Percentiles rank a stretch among this genome's conserved stretches.
Evolutionary conservation across 805 yeast species (phyloP).

Genomic region (Lachancea quebecensis): DNA sequence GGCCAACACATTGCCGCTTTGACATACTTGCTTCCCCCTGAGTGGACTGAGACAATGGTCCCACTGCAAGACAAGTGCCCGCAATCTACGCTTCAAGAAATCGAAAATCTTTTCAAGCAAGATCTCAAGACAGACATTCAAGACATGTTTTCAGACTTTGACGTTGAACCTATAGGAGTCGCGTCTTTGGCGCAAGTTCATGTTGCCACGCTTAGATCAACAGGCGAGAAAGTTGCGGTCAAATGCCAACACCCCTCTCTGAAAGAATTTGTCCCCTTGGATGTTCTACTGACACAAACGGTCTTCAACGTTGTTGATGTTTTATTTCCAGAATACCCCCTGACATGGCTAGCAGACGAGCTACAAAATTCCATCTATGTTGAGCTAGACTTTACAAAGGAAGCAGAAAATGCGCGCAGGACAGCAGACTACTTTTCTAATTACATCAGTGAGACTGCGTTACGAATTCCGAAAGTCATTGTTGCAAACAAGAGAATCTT

Average conservation of each 20-base stretch:
- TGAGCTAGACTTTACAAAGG: constrained; percentile 85
- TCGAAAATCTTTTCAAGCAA: constrained; percentile 53
- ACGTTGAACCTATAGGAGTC: constrained; percentile 77
- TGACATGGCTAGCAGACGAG: constrained; percentile 95
- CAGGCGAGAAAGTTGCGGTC: constrained; percentile 78
- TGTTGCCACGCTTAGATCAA: constrained; percentile 49
- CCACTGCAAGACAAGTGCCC: constrained; percentile 93
- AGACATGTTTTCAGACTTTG: constrained; percentile 62
- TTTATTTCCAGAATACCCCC: constrained; percentile 88
- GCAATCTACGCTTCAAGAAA: constrained; percentile 60
- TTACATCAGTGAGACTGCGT: constrained; percentile 57
- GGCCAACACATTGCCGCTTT: constrained; percentile 94
- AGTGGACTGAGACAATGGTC: constrained; percentile 94
- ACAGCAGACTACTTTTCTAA: constrained; percentile 60
- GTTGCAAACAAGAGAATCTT: constrained; percentile 64
- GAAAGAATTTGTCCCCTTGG: constrained; percentile 83
- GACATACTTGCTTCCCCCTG: constrained; percentile 82
- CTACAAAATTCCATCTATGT: constrained; percentile 76
- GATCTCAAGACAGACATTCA: constrained; percentile 60
- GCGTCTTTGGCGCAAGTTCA: constrained; percentile 98
- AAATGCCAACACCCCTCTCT: constrained; percentile 91
- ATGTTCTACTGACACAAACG: constrained; percentile 65
- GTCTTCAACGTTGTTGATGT: constrained; percentile 69
- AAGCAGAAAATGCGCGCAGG: constrained; percentile 71
- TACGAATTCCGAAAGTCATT: constrained; percentile 67